A percentile compares a stretch with the other conserved stretches of the same genome.
Evolutionary conservation across 1,284 basidiomycete genomes (phyloP).

Genomic region (Cystobasidium sp.): DNA sequence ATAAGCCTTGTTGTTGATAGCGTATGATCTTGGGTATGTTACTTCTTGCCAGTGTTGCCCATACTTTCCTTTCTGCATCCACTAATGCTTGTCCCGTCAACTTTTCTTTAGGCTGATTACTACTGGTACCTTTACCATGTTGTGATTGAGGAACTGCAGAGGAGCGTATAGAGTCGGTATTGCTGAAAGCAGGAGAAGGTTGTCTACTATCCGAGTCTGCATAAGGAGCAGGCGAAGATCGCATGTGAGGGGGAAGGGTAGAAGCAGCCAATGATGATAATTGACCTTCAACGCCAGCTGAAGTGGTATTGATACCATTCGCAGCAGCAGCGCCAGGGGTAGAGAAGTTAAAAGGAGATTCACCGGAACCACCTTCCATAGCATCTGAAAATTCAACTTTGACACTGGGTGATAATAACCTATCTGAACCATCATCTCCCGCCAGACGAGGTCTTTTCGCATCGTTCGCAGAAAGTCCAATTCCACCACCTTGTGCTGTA

Average conservation of each 20-base stretch:
- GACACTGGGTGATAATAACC: constrained; percentile 6
- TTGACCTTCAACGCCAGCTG: neutral
- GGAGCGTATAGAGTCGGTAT: constrained; percentile 7
- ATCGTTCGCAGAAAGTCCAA: neutral
- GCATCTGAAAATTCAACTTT: constrained; percentile 27
- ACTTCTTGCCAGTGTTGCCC: constrained; percentile 51
- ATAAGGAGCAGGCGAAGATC: constrained; percentile 26
- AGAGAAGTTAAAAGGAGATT: neutral
- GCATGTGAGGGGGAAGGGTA: constrained; percentile 16
- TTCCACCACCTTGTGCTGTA: neutral
- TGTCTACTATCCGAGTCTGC: constrained; percentile 15
- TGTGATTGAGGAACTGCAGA: neutral
- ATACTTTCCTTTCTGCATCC: constrained; percentile 45
- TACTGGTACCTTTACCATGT: constrained; percentile 5
- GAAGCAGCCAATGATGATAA: no score
- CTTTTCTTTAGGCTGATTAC: constrained; percentile 11
- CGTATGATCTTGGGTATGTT: constrained; percentile 49
- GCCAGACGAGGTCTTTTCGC: constrained; percentile 20
- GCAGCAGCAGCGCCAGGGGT: neutral
- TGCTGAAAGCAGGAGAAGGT: constrained; percentile 10
- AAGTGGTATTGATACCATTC: neutral
- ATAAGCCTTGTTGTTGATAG: constrained; percentile 30
- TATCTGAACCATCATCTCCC: neutral
- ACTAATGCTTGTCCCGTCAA: constrained; percentile 22
- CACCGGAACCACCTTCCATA: constrained; percentile 4